Evolutionary conservation across 2,329 filamentous ascomycete species (phyloP), one percentile per base, ranked within the genome.

Genomic region (Fusarium nelsonii): DNA sequence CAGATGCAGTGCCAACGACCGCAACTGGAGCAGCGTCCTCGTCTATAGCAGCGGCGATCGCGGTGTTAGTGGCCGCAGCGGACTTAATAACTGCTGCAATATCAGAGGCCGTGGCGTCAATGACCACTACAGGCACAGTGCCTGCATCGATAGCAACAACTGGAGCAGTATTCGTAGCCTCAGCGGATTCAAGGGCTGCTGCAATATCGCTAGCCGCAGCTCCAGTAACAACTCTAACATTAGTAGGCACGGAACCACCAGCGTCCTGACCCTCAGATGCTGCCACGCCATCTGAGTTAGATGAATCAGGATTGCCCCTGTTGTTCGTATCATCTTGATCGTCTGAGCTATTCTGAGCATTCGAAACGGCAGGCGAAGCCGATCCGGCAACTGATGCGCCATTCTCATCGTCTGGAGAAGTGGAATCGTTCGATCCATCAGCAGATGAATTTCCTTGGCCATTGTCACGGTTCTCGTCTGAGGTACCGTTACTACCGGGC

Each of bases 401-500:
- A 20, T 16, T 18, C 4, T 37, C 18, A 9, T 36, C 39, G 8
- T 34, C 30, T n/a, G 39, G 34, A n/a, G 28, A 11, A 16, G 45
- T 30, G 7, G 28, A 41, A 10, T 33, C 20, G 34, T 18, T 15
- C 20, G 16, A n/a, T 18, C 20, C 34, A 23, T 61, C 33, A 16
- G 34, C n/a, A 9, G 18, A 9, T n/a, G 61, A 50, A 11, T 30
- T 36, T 10, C 46, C 48, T 36, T 39, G 44, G 23, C 26, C 23
- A 23, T 23, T 23, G 8, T 11, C 32, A 18, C n/a, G 32, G 6
- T 36, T 33, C 10, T 39, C 28, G 15, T 23, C 14, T 10, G 59
- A 32, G 26, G 45, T 54, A 14, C 45, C 46, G 32, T 36, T 51
- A 48, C 63, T 41, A 28, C 43, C 54, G 37, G 65, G 63, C 16